Conservation (phyloP, 352 stramenopile species). For the Thalassiosira oceanica region DNA sequence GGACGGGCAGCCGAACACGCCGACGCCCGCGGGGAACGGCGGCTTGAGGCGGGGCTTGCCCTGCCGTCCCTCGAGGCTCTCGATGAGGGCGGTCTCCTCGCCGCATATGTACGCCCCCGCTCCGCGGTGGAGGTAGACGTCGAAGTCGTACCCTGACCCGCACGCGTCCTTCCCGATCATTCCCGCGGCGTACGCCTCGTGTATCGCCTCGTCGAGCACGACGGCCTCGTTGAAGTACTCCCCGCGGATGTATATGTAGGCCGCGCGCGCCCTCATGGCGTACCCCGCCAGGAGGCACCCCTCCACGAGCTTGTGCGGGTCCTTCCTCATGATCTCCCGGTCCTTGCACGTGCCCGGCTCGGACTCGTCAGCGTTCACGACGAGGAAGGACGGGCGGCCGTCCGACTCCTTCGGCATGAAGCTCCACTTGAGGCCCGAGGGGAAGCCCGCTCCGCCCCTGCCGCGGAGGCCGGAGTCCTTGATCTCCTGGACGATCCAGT, state of each 20-base stretch:
- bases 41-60: constrained; percentile 98
- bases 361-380: constrained; percentile 99
- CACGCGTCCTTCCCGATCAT: constrained; percentile 96
- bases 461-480: constrained; percentile 98
- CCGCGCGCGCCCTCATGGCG: constrained; percentile 96
- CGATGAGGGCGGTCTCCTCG: constrained; percentile 98
- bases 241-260: constrained; percentile 99
- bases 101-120: constrained; percentile 99
- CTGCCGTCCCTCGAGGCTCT: constrained; percentile 96
- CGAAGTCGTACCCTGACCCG: constrained; percentile 98
- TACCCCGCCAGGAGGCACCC: constrained; percentile 96
- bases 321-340: constrained; percentile 99
- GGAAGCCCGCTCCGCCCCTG: constrained; percentile 97
- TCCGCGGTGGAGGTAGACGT: constrained; percentile 98
- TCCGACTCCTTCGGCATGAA: constrained; percentile 99
- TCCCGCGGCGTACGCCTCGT: constrained; percentile 96
- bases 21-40: constrained; percentile 98
- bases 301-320: constrained; percentile 99
- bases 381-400: constrained; percentile 97
- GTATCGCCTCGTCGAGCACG: constrained; percentile 97
- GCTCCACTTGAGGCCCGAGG: constrained; percentile 98
- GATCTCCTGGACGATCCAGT: constrained; percentile 99
- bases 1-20: constrained; percentile 98
- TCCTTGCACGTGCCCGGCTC: constrained; percentile 99
- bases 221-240: constrained; percentile 99